Conservation (phyloP, 2,329 filamentous ascomycete genomes). For the Trichoderma afroharzianum region DNA sequence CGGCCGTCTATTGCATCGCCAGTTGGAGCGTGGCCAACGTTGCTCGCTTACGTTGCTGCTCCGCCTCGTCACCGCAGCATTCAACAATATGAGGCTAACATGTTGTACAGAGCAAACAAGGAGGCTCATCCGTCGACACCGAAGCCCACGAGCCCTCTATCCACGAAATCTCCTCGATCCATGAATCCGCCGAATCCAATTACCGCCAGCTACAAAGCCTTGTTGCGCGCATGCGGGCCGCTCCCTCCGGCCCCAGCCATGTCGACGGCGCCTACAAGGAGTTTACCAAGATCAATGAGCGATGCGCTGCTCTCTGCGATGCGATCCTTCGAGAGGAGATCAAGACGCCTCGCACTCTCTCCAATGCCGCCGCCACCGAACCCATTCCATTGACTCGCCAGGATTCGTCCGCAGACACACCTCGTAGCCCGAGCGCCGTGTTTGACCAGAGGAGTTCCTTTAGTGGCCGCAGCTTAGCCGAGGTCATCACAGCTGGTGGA, state of each 20-base stretch:
- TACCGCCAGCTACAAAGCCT: conserved; percentile 35
- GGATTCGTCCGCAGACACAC: conserved; percentile 32
- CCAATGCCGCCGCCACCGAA: conserved; percentile 25
- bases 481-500: conserved; percentile 29
- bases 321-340: conserved; percentile 40
- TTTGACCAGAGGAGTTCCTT: conserved; percentile 38
- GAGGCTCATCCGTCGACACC: conserved; percentile 21
- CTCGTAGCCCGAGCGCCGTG: conserved; percentile 28
- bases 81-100: not conserved
- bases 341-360: conserved; percentile 25
- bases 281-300: conserved; percentile 41
- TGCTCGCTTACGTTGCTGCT: not conserved
- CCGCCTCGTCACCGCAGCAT: not conserved
- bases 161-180: conserved; percentile 25
- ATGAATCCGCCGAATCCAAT: conserved; percentile 32
- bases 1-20: not conserved
- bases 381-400: conserved; percentile 23
- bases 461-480: conserved; percentile 34
- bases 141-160: conserved; percentile 29
- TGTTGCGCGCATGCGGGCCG: conserved; percentile 34
- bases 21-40: not conserved
- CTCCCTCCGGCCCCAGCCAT: conserved; percentile 32
- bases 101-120: conserved; percentile 9
- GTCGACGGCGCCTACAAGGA: conserved; percentile 45
- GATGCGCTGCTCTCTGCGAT: conserved; percentile 39